These are phyloP conservation scores for Aspergillus thermomutatus DNA, from an alignment of 2,329 filamentous ascomycete species.

Conservation along the genomic window DNA sequence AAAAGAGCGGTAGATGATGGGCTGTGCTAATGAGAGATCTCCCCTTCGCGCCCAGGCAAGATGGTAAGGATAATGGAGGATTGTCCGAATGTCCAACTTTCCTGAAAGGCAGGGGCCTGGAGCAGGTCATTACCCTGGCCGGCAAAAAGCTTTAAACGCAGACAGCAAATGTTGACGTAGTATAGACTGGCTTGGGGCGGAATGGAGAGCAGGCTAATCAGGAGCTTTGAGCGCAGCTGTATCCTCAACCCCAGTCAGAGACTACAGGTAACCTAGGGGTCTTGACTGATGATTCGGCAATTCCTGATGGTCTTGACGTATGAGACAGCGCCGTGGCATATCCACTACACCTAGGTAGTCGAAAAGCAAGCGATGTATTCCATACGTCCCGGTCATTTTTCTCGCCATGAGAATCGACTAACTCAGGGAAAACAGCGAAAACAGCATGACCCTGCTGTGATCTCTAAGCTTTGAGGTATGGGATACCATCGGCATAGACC, in stretches of 20 bases:
- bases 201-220: background rate
- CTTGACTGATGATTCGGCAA: conserved; percentile 10
- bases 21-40: background rate
- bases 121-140: background rate
- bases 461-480: conserved; percentile 11
- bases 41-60: background rate
- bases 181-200: conserved; percentile 18
- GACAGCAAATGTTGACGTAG: conserved; percentile 34
- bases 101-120: background rate
- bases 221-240: background rate
- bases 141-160: background rate
- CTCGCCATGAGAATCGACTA: background rate
- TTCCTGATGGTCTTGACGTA: conserved; percentile 20
- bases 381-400: conserved; percentile 1
- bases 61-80: background rate
- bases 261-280: background rate
- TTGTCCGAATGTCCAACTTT: background rate
- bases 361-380: conserved; percentile 3
- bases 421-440: conserved; percentile 1
- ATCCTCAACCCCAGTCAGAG: background rate
- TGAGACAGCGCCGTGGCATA: conserved; percentile 13
- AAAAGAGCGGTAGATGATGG: background rate
- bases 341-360: conserved; percentile 7
- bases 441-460: conserved; percentile 4
- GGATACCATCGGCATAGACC: conserved; percentile 10